phyloP scores from a whole-genome alignment of 192 early-diverging fungal species.

The Linnemannia exigua region DNA sequence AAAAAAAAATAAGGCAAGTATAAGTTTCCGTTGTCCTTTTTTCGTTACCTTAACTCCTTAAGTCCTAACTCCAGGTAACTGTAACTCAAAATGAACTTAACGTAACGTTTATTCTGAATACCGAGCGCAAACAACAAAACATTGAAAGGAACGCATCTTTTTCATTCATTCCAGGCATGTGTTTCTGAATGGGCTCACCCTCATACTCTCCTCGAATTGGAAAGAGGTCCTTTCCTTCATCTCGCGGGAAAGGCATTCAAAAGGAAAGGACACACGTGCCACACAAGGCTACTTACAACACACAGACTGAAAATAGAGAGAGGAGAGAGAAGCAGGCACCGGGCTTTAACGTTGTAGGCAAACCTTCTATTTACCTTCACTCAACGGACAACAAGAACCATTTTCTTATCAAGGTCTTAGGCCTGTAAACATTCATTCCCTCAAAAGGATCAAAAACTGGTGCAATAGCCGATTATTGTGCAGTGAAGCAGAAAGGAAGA shows the following conservation, averaged over 20 bases:
- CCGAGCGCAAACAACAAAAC: no score
- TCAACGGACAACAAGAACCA: neutral
- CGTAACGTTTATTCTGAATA: no score
- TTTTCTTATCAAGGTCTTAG: neutral
- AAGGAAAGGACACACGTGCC: neutral
- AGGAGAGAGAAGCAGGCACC: neutral
- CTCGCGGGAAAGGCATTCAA: neutral
- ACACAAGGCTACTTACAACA: neutral
- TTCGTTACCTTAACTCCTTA: no score
- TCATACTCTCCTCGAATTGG: neutral
- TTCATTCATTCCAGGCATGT: no score
- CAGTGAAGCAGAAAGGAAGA: neutral
- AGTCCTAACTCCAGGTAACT: no score
- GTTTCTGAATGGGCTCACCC: no score
- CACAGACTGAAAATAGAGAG: conserved; percentile 1
- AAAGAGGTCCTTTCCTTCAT: neutral
- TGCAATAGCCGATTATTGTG: neutral
- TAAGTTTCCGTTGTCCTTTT: no score
- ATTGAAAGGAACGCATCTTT: no score
- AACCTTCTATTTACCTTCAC: neutral
- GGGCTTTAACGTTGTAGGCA: neutral
- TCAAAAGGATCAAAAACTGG: neutral
- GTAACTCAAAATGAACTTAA: no score
- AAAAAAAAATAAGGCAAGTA: no score
- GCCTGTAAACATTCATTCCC: neutral